Conservation (phyloP, 768 basidiomycete species). For the Neoboletus subvelutipes region DNA sequence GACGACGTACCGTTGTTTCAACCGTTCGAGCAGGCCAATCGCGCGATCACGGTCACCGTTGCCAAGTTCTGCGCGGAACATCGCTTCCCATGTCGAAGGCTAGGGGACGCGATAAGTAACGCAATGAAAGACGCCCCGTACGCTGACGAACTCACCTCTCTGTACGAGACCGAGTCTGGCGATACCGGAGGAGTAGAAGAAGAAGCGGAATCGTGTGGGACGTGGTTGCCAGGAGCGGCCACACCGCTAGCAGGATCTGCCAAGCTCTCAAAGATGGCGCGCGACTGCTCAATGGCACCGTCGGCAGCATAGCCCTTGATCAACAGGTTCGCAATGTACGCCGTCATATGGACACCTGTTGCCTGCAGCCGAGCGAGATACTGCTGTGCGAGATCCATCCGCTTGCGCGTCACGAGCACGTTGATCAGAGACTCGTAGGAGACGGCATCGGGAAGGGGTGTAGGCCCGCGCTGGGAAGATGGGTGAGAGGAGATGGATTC, state of each 20-base stretch:
- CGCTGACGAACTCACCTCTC: constrained; percentile 24
- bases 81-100: constrained; percentile 94
- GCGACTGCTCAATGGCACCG: constrained; percentile 68
- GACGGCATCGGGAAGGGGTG: constrained; percentile 70
- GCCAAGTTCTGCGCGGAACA: constrained; percentile 90
- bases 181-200: constrained; percentile 35
- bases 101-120: constrained; percentile 21
- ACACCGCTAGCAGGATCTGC: constrained; percentile 79
- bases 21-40: constrained; percentile 60
- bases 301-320: constrained; percentile 65
- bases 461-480: constrained; percentile 34
- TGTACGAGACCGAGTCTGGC: constrained; percentile 40
- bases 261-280: constrained; percentile 77
- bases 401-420: constrained; percentile 74
- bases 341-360: constrained; percentile 81
- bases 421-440: constrained; percentile 90
- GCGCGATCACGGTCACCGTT: constrained; percentile 74
- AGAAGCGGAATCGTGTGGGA: constrained; percentile 51
- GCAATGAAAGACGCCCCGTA: neutral
- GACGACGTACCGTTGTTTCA: constrained; percentile 61
- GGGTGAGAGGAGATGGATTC: constrained; percentile 64
- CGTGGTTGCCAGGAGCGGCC: constrained; percentile 88
- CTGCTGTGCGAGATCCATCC: constrained; percentile 70
- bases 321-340: constrained; percentile 81
- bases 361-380: constrained; percentile 63